Base-by-base conservation (phyloP, 2,329 filamentous ascomycete genomes). In the Anthostomella pinea region DNA sequence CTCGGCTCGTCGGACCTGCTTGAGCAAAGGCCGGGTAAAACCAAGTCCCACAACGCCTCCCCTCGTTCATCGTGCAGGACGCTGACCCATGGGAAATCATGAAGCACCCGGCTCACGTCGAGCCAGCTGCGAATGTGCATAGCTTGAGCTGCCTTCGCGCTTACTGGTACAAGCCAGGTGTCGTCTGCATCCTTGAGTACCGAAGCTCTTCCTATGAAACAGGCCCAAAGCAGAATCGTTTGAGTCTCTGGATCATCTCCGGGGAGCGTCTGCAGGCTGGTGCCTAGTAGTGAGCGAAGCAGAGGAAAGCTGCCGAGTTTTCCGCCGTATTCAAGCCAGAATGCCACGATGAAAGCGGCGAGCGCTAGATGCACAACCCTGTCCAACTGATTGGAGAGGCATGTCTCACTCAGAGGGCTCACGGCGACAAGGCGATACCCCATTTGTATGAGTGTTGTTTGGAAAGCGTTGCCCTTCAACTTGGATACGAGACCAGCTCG, bases 41-140 rank as follows among this genome's bases (percentile, higher is more conserved):
- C 19, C 3, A 8, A 22, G 5, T 39, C 19, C 43, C 40, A 46
- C 20, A 46, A 38, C 15, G n/a, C 8, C 26, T 35, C 24, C 11
- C 40, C 43, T n/a, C 23, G 30, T 5, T 11, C 22, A 9, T 41
- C 31, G 19, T 46, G 43, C 4, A 27, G n/a, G n/a, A 21, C 32
- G n/a, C 35, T 36, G 13, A 46, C 35, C 40, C 37, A 44, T 8
- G 43, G 41, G 19, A 46, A 46, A 11, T 9, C 8, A 17, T 13
- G 11, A n/a, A 46, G 29, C 13, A 30, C 34, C 27, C 24, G 4
- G 13, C 29, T 38, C 11, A 29, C 31, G 13, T 41, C 31, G 7
- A 18, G 4, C 41, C 41, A 46, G 13, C 31, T 34, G 9, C 25
- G 35, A 25, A 41, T 22, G 8, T 18, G 25, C 10, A 46, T 14